phyloP scores from a whole-genome alignment of 192 early-diverging fungal genomes.

The Coemansia sp. region DNA sequence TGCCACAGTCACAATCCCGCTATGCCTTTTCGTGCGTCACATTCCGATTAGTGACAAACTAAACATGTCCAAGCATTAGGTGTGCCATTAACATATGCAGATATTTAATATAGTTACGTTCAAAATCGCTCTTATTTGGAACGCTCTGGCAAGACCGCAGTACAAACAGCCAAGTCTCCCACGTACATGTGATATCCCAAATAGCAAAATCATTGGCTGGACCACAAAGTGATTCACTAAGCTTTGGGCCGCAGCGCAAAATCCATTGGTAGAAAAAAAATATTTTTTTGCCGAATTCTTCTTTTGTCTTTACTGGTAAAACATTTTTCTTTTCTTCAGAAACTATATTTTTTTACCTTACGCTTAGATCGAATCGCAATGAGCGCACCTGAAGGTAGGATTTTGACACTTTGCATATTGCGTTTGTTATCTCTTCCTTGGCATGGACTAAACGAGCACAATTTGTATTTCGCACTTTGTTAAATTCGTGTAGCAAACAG shows the following conservation, averaged over 20 bases:
- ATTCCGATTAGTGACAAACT: conserved; percentile 10
- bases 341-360: neutral
- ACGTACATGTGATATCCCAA: neutral
- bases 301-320: neutral
- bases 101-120: too few species aligned
- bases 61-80: neutral
- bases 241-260: neutral
- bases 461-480: neutral
- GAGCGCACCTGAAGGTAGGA: conserved; percentile 20
- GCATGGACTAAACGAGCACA: neutral
- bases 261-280: neutral
- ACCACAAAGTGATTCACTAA: conserved; percentile 14
- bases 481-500: conserved; percentile 18
- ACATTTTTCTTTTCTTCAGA: neutral
- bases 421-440: neutral
- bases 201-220: neutral
- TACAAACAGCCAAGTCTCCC: neutral
- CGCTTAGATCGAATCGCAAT: neutral
- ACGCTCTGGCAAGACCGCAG: neutral
- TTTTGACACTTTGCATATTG: neutral
- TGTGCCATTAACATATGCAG: too few species aligned
- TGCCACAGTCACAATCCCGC: conserved; percentile 32
- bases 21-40: conserved; percentile 23
- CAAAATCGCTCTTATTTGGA: too few species aligned
- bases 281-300: neutral